Base-by-base conservation (phyloP, 805 yeast species). In the Metschnikowia amazonensis region DNA sequence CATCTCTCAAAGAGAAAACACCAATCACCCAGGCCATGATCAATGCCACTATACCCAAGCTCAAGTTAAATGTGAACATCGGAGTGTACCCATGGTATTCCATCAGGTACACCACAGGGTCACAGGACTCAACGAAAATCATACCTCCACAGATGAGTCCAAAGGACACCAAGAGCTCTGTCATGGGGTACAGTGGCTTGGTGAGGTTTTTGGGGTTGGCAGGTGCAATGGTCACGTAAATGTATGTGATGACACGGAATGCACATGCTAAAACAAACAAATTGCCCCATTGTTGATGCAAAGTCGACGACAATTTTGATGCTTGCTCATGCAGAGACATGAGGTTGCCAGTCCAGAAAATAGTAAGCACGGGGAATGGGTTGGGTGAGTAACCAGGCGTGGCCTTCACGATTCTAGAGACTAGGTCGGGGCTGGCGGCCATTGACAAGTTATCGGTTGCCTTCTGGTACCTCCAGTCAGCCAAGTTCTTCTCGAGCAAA, bases 321-420 rank as follows among this genome's bases (percentile, higher is more conserved):
- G 90, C 86, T 66, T 94, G 99, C 32, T 81, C 82, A 66, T 94
- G 99, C 64, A 85, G 88, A 1, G 97, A 89, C 99, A 94, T 94
- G 50, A 94, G 74, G 11, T 84, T 76, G 24, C 99, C 99, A 1
- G 98, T 94, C 96, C 97, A 94, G 68, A 87, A 94, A 28, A 94
- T 86, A 2, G 95, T 89, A 53, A 94, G 79, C 1, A 87, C 82
- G 3, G 98, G 97, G 78, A 94, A 89, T 28, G 97, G 97, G 62
- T 94, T 94, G 52, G 95, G 90, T 1, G 95, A 84, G 63, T 72
- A 86, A 0, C 95, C 95, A 1, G 90, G 90, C 1, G 84, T 65
- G 10, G 70, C 70, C 47, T 66, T 68, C 2, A 51, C 23, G 16
- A 62, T 55, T 1, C 36, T 33, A 2, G 49, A 37, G 24, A 47